These are phyloP conservation scores for Peronospora farinosa DNA, from an alignment of 352 stramenopile species.

Conservation along the genomic window DNA sequence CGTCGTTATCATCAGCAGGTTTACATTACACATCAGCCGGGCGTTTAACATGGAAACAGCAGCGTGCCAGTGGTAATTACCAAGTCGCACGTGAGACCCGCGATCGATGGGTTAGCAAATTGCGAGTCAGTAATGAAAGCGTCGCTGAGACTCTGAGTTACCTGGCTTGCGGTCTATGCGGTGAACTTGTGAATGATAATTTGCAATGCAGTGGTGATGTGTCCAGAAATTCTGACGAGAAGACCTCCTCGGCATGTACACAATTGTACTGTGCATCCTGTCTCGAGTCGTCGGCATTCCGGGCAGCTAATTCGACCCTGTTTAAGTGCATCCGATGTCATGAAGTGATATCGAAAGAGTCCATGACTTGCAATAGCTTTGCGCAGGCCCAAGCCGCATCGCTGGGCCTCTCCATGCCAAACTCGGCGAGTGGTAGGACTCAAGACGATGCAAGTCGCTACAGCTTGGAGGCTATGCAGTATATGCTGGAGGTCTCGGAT, in stretches of 20 bases:
- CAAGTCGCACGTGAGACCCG: conserved; percentile 28
- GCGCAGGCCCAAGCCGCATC: conserved; percentile 55
- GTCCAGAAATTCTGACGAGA: conserved; percentile 8
- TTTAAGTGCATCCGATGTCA: conserved; percentile 58
- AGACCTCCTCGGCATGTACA: conserved; percentile 30
- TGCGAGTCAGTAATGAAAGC: conserved; percentile 34
- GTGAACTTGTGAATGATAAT: conserved; percentile 71
- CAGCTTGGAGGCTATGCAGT: conserved; percentile 45
- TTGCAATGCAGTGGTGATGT: conserved; percentile 43
- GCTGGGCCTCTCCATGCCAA: conserved; percentile 39
- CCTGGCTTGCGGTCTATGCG: conserved; percentile 65
- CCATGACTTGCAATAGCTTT: conserved; percentile 58
- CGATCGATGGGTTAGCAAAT: conserved; percentile 38
- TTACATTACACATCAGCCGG: conserved; percentile 21
- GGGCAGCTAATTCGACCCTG: conserved; percentile 14
- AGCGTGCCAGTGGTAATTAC: conserved; percentile 16
- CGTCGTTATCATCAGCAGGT: conserved; percentile 13
- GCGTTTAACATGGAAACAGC: conserved; percentile 43
- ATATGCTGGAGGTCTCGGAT: conserved; percentile 30
- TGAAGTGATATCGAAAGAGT: conserved; percentile 28
- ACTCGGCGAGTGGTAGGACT: conserved; percentile 4
- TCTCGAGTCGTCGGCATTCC: conserved; percentile 30
- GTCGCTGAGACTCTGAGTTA: conserved; percentile 46
- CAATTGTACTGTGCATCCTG: conserved; percentile 72
- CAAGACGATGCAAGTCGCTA: conserved; percentile 14